phyloP scores from a whole-genome alignment of 2,329 filamentous ascomycete species.

The Fusarium pseudocircinatum region DNA sequence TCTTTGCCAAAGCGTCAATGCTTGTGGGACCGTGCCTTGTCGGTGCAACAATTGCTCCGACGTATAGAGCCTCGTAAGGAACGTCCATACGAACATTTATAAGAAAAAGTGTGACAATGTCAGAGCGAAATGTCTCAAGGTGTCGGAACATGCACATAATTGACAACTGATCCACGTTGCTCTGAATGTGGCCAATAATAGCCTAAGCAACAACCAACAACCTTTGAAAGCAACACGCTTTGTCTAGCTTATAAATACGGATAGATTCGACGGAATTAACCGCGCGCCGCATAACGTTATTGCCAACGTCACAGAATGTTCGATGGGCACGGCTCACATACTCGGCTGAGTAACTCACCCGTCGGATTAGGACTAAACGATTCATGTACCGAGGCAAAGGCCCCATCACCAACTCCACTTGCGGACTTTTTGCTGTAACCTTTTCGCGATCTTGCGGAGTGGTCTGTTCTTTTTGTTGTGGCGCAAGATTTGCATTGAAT shows the following conservation, averaged over 20 bases:
- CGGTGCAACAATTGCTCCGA: not conserved
- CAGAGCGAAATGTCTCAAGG: not conserved
- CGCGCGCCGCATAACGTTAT: slow-evolving; percentile 1
- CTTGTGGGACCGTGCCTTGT: not conserved
- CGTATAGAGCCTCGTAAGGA: not conserved
- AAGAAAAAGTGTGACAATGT: not conserved
- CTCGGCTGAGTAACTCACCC: slow-evolving; percentile 5
- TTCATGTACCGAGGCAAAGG: slow-evolving; percentile 17
- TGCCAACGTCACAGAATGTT: not conserved
- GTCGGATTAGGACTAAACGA: not conserved
- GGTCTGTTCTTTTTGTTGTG: not conserved
- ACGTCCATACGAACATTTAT: not conserved
- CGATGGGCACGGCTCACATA: not conserved
- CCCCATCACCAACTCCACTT: not conserved
- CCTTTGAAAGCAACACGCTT: not conserved
- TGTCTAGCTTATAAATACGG: slow-evolving; percentile 10
- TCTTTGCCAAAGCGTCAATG: not conserved
- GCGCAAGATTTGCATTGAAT: not conserved
- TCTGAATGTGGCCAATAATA: not conserved
- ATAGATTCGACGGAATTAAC: not conserved
- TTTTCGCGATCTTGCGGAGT: not conserved
- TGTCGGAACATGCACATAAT: not conserved
- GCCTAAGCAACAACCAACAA: not conserved
- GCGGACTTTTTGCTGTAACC: not conserved
- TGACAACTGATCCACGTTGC: not conserved